These are phyloP conservation scores for Phytophthora parvispora DNA, from an alignment of 352 stramenopile genomes.

Conservation along the genomic window DNA sequence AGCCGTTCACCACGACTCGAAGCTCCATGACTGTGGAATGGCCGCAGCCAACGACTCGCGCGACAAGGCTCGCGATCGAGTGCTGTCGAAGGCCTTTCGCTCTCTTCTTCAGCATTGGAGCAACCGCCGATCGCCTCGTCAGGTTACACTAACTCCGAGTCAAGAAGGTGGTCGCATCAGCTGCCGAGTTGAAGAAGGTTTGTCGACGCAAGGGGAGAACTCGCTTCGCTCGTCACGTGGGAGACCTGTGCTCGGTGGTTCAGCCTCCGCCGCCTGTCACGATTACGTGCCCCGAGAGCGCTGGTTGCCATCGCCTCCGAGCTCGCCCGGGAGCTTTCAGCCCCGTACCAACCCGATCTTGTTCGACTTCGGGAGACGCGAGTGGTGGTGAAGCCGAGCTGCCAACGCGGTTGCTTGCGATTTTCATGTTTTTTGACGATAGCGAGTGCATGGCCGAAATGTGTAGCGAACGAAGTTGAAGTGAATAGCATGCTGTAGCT, in stretches of 20 bases:
- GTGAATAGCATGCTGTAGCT: too few relatives aligned
- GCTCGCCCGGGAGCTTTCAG: conserved; percentile 1
- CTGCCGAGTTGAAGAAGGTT: conserved; percentile 28
- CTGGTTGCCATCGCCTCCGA: conserved; percentile 8
- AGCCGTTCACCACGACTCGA: conserved; percentile 3
- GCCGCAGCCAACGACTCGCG: conserved; percentile 2
- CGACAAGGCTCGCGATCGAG: conserved; percentile 22
- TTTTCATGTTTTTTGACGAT: conserved; percentile 8
- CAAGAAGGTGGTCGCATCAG: conserved; percentile 10
- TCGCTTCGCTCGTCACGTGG: neutral
- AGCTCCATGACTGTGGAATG: neutral
- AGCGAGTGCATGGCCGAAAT: too few relatives aligned
- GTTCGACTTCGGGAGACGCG: conserved; percentile 10
- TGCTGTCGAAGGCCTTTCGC: conserved; percentile 33
- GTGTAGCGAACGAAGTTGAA: too few relatives aligned
- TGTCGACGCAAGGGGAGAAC: neutral
- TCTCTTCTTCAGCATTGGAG: conserved; percentile 33
- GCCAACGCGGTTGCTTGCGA: neutral
- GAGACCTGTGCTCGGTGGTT: neutral
- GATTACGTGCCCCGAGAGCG: neutral
- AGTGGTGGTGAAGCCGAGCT: neutral
- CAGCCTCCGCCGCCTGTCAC: neutral
- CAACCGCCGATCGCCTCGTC: conserved; percentile 16
- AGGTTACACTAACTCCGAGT: conserved; percentile 22
- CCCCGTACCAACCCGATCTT: neutral